phyloP scores from a whole-genome alignment of 1,284 basidiomycete genomes.

The Cystobasidium slooffiae region DNA sequence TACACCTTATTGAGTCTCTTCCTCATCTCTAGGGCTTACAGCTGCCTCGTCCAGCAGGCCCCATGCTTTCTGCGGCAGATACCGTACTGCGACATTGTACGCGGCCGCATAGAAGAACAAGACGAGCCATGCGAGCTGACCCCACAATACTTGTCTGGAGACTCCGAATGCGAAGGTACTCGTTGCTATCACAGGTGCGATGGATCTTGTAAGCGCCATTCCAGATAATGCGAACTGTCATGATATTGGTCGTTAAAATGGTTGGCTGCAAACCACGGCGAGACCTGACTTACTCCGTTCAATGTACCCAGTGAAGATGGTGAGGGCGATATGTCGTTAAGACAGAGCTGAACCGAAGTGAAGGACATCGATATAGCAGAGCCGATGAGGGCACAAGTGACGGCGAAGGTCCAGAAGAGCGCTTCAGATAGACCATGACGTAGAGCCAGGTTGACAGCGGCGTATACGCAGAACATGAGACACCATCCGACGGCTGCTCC shows the following conservation, averaged over 20 bases:
- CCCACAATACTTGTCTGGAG: constrained; percentile 19
- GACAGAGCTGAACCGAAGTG: constrained; percentile 51
- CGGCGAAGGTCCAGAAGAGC: constrained; percentile 52
- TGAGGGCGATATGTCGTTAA: constrained; percentile 51
- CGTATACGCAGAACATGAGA: constrained; percentile 53
- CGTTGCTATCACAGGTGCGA: constrained; percentile 51
- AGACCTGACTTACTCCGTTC: constrained; percentile 53
- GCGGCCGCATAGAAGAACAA: constrained; percentile 23
- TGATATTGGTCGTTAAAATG: no score
- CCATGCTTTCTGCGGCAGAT: constrained; percentile 29
- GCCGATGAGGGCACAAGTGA: constrained; percentile 47
- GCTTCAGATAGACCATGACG: constrained; percentile 44
- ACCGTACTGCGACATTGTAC: constrained; percentile 15
- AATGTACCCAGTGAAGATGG: constrained; percentile 50
- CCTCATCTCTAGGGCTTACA: neutral
- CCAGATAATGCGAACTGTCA: constrained; percentile 48
- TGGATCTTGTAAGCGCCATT: constrained; percentile 48
- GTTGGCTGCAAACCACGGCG: no score
- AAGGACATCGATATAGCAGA: constrained; percentile 55
- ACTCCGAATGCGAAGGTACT: constrained; percentile 36
- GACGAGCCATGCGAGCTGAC: constrained; percentile 34
- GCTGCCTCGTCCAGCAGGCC: neutral
- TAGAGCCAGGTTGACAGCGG: constrained; percentile 53
- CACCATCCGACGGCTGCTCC: constrained; percentile 53
- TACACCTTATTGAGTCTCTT: neutral